Base-by-base conservation (phyloP, 164 flowering plant species). In the Sextonia rubra region DNA sequence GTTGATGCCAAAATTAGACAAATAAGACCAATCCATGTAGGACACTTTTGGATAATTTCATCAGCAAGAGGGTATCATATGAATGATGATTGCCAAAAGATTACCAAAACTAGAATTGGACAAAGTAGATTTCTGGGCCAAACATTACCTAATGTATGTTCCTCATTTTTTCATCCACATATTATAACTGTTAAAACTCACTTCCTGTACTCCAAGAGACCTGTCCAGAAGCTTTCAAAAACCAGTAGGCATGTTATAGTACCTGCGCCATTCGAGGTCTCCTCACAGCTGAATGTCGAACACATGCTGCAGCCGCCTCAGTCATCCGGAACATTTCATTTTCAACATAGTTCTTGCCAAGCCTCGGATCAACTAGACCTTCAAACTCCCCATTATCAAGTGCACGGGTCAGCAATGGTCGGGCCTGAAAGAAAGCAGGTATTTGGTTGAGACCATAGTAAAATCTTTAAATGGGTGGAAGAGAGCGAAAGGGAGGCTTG, bases 251-350 rank as follows among this genome's bases (percentile, higher is more conserved):
- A 20, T 64, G 11, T 12, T 20, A 20, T 32, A 26, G 71, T 87
- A 93, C 98, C 91, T 89, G 97, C 60, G 89, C 89, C 98, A 94
- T 94, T 49, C 86, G 83, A 68, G 98, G 97, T 74, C 97, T 85
- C 80, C 85, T 90, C 30, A 83, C 73, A 74, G 98, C 87, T 60
- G 92, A 89, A 84, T 91, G 98, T 12, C 98, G 86, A 24, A 90
- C 88, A 76, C 96, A 94, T 63, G 89, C 97, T 71, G 92, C 94
- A 66, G 97, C 97, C 25, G 86, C 91, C 79, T 91, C 91, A 72
- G 88, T 79, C 86, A 94, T 84, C 25, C 80, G 80, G 25, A 91
- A 86, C 90, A 94, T 83, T 75, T 94, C 91, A 71, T 67, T 52
- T 26, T 83, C 87, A 25, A 86, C 84, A 70, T 80, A 94, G 73